Evolutionary conservation across 2,329 filamentous ascomycete genomes (phyloP).

Genomic region (Proliferodiscus dingleyae): DNA sequence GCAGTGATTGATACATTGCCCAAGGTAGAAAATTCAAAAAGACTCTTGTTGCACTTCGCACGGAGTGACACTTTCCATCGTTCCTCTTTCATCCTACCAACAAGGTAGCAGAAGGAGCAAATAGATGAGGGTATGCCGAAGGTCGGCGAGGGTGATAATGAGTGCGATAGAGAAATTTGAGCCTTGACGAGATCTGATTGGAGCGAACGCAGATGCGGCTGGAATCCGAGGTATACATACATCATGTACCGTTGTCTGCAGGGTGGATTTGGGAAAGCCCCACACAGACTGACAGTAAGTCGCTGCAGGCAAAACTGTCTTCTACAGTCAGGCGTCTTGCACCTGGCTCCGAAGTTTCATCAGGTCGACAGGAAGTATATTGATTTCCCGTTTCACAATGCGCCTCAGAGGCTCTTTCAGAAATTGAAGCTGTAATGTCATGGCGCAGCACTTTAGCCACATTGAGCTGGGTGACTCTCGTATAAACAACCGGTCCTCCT

Average conservation of each 20-base stretch:
- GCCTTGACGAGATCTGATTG: not conserved
- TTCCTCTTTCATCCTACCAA: constrained; percentile 4
- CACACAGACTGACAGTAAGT: not conserved
- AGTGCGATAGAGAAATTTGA: not conserved
- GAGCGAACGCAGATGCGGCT: not conserved
- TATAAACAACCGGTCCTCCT: not conserved
- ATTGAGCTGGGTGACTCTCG: not conserved
- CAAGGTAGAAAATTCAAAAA: not conserved
- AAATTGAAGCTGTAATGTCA: too few species aligned
- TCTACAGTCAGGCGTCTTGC: too few species aligned
- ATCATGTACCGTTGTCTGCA: not conserved
- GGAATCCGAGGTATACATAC: not conserved
- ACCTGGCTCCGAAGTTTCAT: not conserved
- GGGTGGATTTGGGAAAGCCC: not conserved
- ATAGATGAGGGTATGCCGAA: not conserved
- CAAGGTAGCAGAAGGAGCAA: not conserved
- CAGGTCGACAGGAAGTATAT: not conserved
- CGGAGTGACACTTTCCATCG: constrained; percentile 11
- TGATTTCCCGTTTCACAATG: not conserved
- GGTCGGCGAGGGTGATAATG: not conserved
- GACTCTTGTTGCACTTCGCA: constrained; percentile 19
- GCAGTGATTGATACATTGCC: constrained; percentile 27
- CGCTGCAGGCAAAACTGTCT: constrained; percentile 3
- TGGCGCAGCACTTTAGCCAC: not conserved
- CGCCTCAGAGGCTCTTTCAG: not conserved